Percentiles rank a stretch among this genome's conserved stretches.
phyloP scores from a whole-genome alignment of 768 basidiomycete genomes.

The Ramaria sp. region DNA sequence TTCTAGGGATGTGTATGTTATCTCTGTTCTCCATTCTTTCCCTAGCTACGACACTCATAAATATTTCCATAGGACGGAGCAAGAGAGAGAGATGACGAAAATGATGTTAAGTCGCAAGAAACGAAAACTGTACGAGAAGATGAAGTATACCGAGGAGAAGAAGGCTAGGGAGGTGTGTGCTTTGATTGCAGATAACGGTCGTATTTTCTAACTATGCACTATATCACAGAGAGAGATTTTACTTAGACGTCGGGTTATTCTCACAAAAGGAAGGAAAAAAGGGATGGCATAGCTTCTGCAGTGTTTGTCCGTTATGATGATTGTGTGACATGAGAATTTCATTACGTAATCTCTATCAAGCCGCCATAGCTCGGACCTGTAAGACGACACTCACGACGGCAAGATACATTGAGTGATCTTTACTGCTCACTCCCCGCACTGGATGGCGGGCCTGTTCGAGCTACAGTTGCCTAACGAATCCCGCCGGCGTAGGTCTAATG shows the following conservation, averaged over 20 bases:
- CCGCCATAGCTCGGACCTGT: background rate
- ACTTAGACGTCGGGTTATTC: constrained; percentile 43
- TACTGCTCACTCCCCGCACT: constrained; percentile 1
- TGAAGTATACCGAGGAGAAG: constrained; percentile 79
- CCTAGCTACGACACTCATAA: background rate
- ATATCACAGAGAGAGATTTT: constrained; percentile 45
- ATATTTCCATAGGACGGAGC: constrained; percentile 11
- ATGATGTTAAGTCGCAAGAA: constrained; percentile 98
- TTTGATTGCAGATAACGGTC: background rate
- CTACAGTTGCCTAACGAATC: constrained; percentile 6
- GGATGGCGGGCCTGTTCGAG: constrained; percentile 10
- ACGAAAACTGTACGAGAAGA: constrained; percentile 85
- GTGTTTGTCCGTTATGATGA: background rate
- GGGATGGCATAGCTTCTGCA: background rate
- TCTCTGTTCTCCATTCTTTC: background rate
- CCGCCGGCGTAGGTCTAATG: background rate
- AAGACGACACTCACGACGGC: background rate
- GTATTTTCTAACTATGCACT: constrained; percentile 6
- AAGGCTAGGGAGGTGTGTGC: constrained; percentile 64
- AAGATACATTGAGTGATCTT: constrained; percentile 1
- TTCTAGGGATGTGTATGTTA: constrained; percentile 14
- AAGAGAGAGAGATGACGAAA: constrained; percentile 85
- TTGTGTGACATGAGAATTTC: background rate
- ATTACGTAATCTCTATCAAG: background rate
- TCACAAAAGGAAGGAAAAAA: constrained; percentile 35